Conservation (phyloP, 805 yeast genomes). For the Candida ipomoeae region DNA sequence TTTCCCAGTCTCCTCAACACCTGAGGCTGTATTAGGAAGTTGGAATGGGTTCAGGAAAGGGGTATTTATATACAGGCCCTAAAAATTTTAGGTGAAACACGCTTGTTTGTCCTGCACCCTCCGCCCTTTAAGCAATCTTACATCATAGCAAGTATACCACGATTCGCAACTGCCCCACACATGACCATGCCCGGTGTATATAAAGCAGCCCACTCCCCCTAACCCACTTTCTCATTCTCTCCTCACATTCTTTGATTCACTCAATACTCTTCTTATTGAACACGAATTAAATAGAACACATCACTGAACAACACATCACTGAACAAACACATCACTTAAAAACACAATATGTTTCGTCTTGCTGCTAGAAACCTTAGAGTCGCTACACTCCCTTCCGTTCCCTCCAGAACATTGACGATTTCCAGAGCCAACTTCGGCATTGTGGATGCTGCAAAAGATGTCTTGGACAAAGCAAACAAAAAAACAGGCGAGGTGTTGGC, state of each 20-base stretch:
- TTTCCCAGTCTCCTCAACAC: too few species aligned
- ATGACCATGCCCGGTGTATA: background rate
- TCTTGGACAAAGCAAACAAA: conserved; percentile 27
- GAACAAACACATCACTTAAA: too few species aligned
- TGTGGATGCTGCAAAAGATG: conserved; percentile 35
- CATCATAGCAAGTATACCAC: conserved; percentile 10
- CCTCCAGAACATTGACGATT: conserved; percentile 9
- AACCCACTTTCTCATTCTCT: background rate
- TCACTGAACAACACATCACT: too few species aligned
- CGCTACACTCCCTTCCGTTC: conserved; percentile 6
- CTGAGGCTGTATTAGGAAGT: too few species aligned
- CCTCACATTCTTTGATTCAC: too few species aligned
- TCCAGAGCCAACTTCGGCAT: conserved; percentile 19
- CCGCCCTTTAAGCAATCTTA: conserved; percentile 1
- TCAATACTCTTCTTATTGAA: too few species aligned
- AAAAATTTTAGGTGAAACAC: background rate
- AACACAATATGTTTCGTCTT: conserved; percentile 12
- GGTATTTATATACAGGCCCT: background rate
- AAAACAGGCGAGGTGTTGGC: conserved; percentile 42
- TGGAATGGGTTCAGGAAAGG: background rate
- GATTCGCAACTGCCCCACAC: background rate
- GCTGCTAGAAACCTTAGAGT: conserved; percentile 11
- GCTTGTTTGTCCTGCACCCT: background rate
- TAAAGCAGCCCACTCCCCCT: background rate
- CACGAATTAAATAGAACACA: too few species aligned